Base-by-base conservation (phyloP, 148 eudicot genomes). In the Nyssa sinensis region DNA sequence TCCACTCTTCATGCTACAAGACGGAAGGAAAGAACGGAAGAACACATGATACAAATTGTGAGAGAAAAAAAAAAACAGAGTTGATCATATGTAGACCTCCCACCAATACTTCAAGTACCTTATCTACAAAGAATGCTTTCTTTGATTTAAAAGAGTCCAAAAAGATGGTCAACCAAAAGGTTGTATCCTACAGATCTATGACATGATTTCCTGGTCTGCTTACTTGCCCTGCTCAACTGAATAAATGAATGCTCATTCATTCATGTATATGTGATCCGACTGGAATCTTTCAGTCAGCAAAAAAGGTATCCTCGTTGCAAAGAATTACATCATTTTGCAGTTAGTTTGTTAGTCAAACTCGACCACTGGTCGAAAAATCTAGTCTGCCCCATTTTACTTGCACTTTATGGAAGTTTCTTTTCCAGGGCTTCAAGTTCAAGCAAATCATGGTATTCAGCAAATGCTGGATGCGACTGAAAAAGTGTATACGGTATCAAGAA, bases 351-450 rank as follows among this genome's bases (percentile, higher is more conserved):
- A 2, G 33, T 28, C 29, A 74, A 73, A 30, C 37, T 21, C 35
- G 24, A 65, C 30, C 55, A 7, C 9, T 31, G 13, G 21, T 30
- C 12, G 33, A 9, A 74, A 21, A 64, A 13, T 8, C 0, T 28
- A 53, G 7, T 34, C 35, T 2, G 49, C 31, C 70, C 80, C 78
- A 75, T 47, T 66, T 60, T 74, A 67, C 84, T 53, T 77, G 82
- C 7, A 72, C 51, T 60, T 31, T 47, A 51, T 66, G 87, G 75
- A 69, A 86, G 90, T 72, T 73, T 79, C 53, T 76, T 84, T 67
- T 89, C 93, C 70, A 91, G 82, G 64, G 81, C 91, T 80, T 84
- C 91, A n/a, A n/a, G n/a, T n/a, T n/a, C n/a, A 74, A 91, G 81
- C 86, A 91, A 82, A 82, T 91, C 93, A 69, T 75, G 87, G 79